A percentile compares a stretch with the other conserved stretches of the same genome.
These are phyloP conservation scores for Nigrospora sphaerica DNA, from an alignment of 2,329 filamentous ascomycete species.

Conservation along the genomic window DNA sequence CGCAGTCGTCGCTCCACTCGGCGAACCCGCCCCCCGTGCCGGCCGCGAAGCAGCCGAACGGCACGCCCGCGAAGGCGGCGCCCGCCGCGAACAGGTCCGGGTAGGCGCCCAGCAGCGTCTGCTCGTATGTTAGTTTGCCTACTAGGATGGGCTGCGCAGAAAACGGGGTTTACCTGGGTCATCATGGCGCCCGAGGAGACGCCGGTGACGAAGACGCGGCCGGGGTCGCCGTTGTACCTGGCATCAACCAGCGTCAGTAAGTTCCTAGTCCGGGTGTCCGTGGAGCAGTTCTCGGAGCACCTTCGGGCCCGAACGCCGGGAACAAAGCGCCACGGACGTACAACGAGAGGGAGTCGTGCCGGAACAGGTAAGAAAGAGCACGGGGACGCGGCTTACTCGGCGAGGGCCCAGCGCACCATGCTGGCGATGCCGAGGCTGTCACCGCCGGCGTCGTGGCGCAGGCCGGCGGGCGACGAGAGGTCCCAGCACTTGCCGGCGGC, in stretches of 20 bases:
- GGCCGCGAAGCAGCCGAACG: conserved; percentile 40
- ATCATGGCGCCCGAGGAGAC: conserved; percentile 48
- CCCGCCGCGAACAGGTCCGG: conserved; percentile 45
- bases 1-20: conserved; percentile 47
- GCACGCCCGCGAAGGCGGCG: conserved; percentile 34
- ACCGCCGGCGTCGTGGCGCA: conserved; percentile 42
- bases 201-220: conserved; percentile 43
- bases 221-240: conserved; percentile 38
- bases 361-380: too few relatives aligned
- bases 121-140: too few relatives aligned
- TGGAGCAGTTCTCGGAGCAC: too few relatives aligned
- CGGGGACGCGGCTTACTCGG: too few relatives aligned
- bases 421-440: conserved; percentile 44
- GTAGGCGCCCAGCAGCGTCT: conserved; percentile 42
- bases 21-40: conserved; percentile 20
- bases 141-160: too few relatives aligned
- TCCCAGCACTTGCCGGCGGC: conserved; percentile 8
- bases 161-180: too few relatives aligned
- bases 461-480: conserved; percentile 32
- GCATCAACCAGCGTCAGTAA: too few relatives aligned
- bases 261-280: too few relatives aligned
- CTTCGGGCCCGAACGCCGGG: too few relatives aligned
- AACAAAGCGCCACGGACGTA: too few relatives aligned
- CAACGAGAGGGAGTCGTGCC: too few relatives aligned
- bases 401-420: conserved; percentile 33